Percentiles rank a stretch among this genome's conserved stretches.
Evolutionary conservation across 176 grass and related monocot genomes (phyloP).

Genomic region (Poa pratensis): DNA sequence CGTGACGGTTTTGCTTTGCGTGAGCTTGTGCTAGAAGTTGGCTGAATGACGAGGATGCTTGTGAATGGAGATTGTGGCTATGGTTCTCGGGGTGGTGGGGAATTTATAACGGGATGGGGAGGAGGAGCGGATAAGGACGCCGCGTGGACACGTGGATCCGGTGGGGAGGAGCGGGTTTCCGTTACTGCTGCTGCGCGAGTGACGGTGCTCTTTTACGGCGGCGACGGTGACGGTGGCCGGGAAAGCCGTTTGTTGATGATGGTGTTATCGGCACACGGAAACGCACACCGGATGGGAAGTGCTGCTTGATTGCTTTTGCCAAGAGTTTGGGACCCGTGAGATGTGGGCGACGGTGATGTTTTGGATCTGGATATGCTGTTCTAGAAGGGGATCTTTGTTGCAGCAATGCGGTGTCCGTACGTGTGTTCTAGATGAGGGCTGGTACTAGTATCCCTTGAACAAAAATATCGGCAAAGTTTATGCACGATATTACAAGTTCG

Average conservation of each 20-base stretch:
- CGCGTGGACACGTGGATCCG: slow-evolving; percentile 35
- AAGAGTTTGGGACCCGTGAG: neutral
- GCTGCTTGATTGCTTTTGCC: neutral
- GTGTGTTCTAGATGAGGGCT: no score
- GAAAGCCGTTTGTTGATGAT: neutral
- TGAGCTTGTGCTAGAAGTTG: neutral
- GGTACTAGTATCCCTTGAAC: no score
- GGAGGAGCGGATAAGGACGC: slow-evolving; percentile 39
- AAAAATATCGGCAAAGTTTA: no score
- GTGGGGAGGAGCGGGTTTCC: no score
- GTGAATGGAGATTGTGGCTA: neutral
- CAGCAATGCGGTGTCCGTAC: neutral
- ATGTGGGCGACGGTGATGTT: neutral
- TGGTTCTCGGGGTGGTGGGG: neutral
- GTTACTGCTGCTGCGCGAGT: no score
- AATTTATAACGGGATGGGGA: slow-evolving; percentile 29
- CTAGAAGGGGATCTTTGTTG: neutral
- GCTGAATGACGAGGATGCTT: neutral
- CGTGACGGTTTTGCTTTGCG: neutral
- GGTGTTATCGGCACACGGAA: neutral
- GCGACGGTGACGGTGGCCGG: neutral
- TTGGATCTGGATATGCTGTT: no score
- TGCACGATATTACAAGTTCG: no score
- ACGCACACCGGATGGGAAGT: neutral
- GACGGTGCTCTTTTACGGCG: neutral